These are phyloP conservation scores for Penicillium sp. DNA, from an alignment of 2,329 filamentous ascomycete genomes.

Conservation along the genomic window DNA sequence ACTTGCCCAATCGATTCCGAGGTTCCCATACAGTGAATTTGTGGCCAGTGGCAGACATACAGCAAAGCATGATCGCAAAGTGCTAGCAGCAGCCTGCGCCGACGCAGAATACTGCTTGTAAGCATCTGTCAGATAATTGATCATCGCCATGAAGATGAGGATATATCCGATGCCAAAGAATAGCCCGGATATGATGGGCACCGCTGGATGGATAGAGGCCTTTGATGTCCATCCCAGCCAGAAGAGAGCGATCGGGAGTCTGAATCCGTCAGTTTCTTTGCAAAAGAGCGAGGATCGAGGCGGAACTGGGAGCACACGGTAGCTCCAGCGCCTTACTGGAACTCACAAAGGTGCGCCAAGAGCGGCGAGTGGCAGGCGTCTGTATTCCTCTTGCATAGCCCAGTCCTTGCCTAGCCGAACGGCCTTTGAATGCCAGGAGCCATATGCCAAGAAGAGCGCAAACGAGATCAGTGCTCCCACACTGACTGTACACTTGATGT, in stretches of 20 bases:
- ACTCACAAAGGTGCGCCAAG: constrained; percentile 59
- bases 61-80: neutral
- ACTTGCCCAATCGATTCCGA: constrained; percentile 6
- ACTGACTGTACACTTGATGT: constrained; percentile 43
- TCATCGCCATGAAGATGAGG: neutral
- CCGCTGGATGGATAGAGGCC: constrained; percentile 20
- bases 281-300: neutral
- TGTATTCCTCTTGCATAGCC: constrained; percentile 61
- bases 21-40: neutral
- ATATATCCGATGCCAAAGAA: neutral
- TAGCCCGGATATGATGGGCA: constrained; percentile 53
- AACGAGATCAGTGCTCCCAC: constrained; percentile 61
- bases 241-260: constrained; percentile 53
- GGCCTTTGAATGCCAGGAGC: constrained; percentile 57
- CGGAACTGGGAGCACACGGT: neutral
- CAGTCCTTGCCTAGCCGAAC: constrained; percentile 54
- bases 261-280: constrained; percentile 10
- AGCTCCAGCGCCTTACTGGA: neutral
- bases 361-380: constrained; percentile 69
- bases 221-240: constrained; percentile 41
- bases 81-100: constrained; percentile 7
- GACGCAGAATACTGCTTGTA: constrained; percentile 5
- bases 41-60: constrained; percentile 5
- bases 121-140: constrained; percentile 1
- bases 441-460: constrained; percentile 65